A percentile compares a stretch with the other conserved stretches of the same genome.
phyloP scores from a whole-genome alignment of 345 rosid genomes.

The Gynandropsis gynandra region DNA sequence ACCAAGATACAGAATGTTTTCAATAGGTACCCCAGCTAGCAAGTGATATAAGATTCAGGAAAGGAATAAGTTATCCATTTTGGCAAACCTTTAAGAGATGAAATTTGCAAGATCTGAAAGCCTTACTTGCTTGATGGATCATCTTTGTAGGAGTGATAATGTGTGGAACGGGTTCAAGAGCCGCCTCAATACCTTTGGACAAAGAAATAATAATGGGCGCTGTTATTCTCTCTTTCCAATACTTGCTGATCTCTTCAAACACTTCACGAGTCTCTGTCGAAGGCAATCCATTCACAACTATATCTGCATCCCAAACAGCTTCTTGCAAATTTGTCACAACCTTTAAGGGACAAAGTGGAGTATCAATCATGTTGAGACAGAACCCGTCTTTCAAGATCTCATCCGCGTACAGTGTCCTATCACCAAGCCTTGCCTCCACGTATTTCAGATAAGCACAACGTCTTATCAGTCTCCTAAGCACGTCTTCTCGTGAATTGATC shows the following conservation, averaged over 20 bases:
- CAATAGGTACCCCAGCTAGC: conserved; percentile 71
- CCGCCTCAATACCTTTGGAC: conserved; percentile 93
- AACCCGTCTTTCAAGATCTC: conserved; percentile 97
- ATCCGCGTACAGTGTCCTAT: conserved; percentile 72
- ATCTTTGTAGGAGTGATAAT: conserved; percentile 90
- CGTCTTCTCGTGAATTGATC: conserved; percentile 89
- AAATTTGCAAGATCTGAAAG: background rate
- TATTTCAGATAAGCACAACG: conserved; percentile 94
- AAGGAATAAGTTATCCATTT: no score
- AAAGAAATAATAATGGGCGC: conserved; percentile 70
- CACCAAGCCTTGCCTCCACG: conserved; percentile 93
- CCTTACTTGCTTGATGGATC: conserved; percentile 85
- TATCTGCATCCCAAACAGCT: conserved; percentile 99
- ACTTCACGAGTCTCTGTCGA: conserved; percentile 79
- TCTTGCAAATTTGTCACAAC: conserved; percentile 95
- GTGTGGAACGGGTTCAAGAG: conserved; percentile 66
- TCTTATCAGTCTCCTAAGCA: conserved; percentile 82
- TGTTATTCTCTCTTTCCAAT: conserved; percentile 86
- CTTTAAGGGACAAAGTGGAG: conserved; percentile 84
- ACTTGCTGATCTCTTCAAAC: conserved; percentile 76
- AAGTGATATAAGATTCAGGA: background rate
- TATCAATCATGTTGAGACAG: conserved; percentile 92
- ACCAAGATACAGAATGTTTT: conserved; percentile 87
- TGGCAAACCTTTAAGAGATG: background rate
- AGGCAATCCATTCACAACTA: conserved; percentile 90